Conservation (phyloP, 1,284 basidiomycete species). For the Ganoderma lingzhi region DNA sequence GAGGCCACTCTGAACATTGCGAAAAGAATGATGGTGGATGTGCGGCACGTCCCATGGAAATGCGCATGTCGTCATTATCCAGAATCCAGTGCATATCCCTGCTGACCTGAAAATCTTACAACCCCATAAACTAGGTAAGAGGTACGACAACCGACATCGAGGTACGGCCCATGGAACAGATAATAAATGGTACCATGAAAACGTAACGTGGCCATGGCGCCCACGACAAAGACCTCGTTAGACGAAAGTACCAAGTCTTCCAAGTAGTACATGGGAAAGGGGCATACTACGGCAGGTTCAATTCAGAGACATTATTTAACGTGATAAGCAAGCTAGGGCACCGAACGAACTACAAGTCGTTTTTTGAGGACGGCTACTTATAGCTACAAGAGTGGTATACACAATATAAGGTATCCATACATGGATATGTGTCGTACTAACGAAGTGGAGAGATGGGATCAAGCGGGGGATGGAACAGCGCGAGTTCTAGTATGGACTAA, state of each 20-base stretch:
- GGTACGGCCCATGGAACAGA: no score
- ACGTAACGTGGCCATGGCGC: no score
- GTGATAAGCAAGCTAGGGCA: no score
- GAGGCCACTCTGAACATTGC: neutral
- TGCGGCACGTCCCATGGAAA: neutral
- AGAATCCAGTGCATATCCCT: neutral
- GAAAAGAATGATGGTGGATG: neutral
- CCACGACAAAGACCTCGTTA: no score
- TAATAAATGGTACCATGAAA: no score
- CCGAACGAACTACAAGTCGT: neutral
- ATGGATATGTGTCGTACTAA: neutral
- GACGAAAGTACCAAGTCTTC: no score
- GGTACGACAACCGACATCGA: no score
- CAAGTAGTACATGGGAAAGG: no score
- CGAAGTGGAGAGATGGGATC: neutral
- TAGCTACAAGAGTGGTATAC: slow-evolving; percentile 1
- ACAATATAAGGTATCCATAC: neutral
- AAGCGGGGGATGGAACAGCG: neutral
- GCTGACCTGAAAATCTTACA: neutral
- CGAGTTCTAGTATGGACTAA: neutral
- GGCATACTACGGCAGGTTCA: no score
- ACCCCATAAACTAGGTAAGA: neutral
- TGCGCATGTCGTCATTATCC: neutral
- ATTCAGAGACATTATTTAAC: no score
- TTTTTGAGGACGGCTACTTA: neutral